Base-by-base conservation (phyloP, 768 basidiomycete genomes). In the Solioccasus polychromus region DNA sequence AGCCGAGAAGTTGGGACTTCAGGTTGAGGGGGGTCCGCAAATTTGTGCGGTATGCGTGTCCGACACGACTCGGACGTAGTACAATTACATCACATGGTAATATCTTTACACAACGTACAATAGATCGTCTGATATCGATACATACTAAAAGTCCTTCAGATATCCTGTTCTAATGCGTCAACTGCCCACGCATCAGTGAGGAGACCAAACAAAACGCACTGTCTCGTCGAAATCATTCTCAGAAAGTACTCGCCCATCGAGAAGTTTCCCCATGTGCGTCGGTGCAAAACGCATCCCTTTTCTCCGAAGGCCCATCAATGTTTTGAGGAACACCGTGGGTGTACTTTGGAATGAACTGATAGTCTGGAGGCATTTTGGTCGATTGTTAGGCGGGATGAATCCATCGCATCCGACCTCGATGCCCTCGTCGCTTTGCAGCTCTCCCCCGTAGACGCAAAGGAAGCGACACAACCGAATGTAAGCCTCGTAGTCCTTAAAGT, bases 211-310 rank as follows among this genome's bases (percentile, higher is more conserved):
- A 23, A 35, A 15, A 10, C 5, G 11, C 43, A 28, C 17, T 28
- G 17, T 17, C 42, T 17, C 29, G 8, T 36, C 32, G n/a, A 69
- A 66, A 39, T 68, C 68, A 38, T 53, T 48, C 26, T 44, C 36
- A 2, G 20, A 47, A 39, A 68, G 46, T 5, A 43, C 34, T 38
- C 45, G 56, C n/a, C 52, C 60, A 35, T 63, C 47, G 25, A 34
- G 32, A 5, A 34, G 17, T 12, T 34, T 34, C 4, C 32, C 32
- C 32, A 34, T 34, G 17, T 34, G 72, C 11, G 72, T 73, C 35
- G 48, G 40, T 15, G 48, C 37, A 47, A 62, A 75, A 15, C 59
- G 52, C 54, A 68, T 55, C 7, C 71, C 71, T 44, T 72, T 75
- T 47, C 72, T 60, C 23, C 71, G 63, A 28, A 67, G 46, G 12